Percentiles rank a stretch among this genome's conserved stretches.
phyloP scores from a whole-genome alignment of 495 filamentous ascomycete species.

The Pyrenula massariospora region DNA sequence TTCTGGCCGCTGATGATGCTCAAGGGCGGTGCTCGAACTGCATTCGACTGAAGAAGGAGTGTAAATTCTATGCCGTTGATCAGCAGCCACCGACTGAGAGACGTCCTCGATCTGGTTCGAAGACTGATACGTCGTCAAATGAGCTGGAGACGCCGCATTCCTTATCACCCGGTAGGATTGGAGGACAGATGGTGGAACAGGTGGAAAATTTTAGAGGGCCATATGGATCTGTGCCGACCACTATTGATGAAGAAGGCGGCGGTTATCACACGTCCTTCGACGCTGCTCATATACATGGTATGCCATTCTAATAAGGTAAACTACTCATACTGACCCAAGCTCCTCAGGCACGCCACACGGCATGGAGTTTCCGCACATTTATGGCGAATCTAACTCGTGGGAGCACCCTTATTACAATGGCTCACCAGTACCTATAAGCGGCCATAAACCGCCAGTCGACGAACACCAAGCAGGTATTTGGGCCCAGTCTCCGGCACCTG shows the following conservation, averaged over 20 bases:
- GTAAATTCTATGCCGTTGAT: conserved; percentile 87
- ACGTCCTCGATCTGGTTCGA: conserved; percentile 34
- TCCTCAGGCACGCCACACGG: neutral
- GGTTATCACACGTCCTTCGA: neutral
- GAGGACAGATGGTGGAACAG: neutral
- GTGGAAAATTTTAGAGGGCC: neutral
- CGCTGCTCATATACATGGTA: neutral
- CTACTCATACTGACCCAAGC: neutral
- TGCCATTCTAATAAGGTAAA: neutral
- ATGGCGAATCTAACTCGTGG: neutral
- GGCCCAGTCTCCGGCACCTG: neutral
- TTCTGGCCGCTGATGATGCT: conserved; percentile 64
- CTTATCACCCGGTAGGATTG: neutral
- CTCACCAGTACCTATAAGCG: neutral
- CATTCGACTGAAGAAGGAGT: conserved; percentile 92
- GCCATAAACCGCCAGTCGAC: neutral
- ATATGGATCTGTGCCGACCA: neutral
- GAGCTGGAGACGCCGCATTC: conserved; percentile 23
- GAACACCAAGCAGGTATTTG: neutral
- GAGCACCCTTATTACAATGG: neutral
- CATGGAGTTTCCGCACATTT: neutral
- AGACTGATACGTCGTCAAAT: conserved; percentile 26
- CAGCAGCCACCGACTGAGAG: conserved; percentile 56
- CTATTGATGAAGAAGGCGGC: neutral
- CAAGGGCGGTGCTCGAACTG: conserved; percentile 89